Base-by-base conservation (phyloP, 768 basidiomycete genomes). In the Tubosaeta sp. region DNA sequence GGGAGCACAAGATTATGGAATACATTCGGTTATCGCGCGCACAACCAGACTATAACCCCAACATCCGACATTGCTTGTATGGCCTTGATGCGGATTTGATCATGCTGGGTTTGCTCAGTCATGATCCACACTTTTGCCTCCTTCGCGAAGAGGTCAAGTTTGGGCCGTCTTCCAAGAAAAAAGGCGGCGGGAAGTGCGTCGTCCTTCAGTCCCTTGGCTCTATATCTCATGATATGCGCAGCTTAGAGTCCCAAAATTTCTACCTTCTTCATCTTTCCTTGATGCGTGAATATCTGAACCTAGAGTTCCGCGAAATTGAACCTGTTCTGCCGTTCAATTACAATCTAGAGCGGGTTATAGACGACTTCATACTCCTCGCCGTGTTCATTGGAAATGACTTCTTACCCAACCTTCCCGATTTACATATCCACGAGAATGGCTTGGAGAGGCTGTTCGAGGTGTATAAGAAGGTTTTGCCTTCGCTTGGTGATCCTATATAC, bases 1-100 rank as follows among this genome's bases (percentile, higher is more conserved):
- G 96, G 53, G 96, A 99, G 67, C 96, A 99, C 81, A 99, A 99
- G 77, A 94, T 99, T 59, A 97, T 98, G 90, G 96, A 97, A 68
- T 99, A 94, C 71, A 98, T 99, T 66, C 87, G 96, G 34, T 72
- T 93, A 54, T 86, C 88, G 46, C 88, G 94, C 59, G 94, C 96
- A 27, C 96, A 98, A 68, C 90, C 89, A 8, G 87, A 91, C 67
- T 94, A 98, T 74, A 88, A 96, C 71, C 91, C 95, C 4, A 98
- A 97, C 69, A 81, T 94, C 49, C 87, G 96, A 58, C 96, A 99
- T 71, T 99, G 96, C 72, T 75, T 99, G 48, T 99, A 99, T 69
- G 96, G 96, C 38, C 85, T 99, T 31, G 96, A 99, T 65, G 96
- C 96, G 29, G 96, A 99, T 73, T 72, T 99, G 57, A 91, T 99